A percentile compares a stretch with the other conserved stretches of the same genome.
phyloP scores from a whole-genome alignment of 1,139 yeast species.

The Pichia sp. region DNA sequence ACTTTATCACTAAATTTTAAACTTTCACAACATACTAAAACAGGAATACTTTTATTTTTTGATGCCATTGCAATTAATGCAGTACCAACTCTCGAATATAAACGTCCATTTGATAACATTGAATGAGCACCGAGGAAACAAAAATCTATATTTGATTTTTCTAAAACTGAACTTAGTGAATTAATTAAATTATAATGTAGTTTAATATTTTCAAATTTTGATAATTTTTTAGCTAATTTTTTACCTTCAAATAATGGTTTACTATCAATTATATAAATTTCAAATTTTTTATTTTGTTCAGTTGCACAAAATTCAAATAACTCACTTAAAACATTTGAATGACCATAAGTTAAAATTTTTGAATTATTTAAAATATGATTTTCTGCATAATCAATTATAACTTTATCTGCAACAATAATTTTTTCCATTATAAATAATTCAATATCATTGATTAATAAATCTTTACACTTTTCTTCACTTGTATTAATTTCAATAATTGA shows the following conservation, averaged over 20 bases:
- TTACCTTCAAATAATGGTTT: conserved; percentile 95
- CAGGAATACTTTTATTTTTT: conserved; percentile 83
- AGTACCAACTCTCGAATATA: conserved; percentile 92
- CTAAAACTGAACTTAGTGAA: conserved; percentile 71
- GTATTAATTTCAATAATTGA: conserved; percentile 69
- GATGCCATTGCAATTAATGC: conserved; percentile 93
- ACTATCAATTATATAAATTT: conserved; percentile 87
- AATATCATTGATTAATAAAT: conserved; percentile 57
- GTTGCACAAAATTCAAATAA: conserved; percentile 64
- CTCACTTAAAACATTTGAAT: conserved; percentile 76
- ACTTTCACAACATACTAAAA: conserved; percentile 90
- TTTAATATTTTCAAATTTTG: conserved; percentile 48
- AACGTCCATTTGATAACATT: conserved; percentile 89
- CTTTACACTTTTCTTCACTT: conserved; percentile 68
- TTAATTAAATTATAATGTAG: conserved; percentile 73
- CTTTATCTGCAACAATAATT: conserved; percentile 74
- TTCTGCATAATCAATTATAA: conserved; percentile 78
- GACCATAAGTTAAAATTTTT: conserved; percentile 82
- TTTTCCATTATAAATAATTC: conserved; percentile 81
- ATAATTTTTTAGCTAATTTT: conserved; percentile 57
- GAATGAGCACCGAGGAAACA: conserved; percentile 97
- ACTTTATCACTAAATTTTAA: conserved; percentile 93
- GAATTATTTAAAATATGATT: conserved; percentile 71
- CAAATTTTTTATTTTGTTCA: conserved; percentile 60
- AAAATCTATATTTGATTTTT: conserved; percentile 64